phyloP scores from a whole-genome alignment of 192 early-diverging fungal genomes.

The Blastocladiella britannica region DNA sequence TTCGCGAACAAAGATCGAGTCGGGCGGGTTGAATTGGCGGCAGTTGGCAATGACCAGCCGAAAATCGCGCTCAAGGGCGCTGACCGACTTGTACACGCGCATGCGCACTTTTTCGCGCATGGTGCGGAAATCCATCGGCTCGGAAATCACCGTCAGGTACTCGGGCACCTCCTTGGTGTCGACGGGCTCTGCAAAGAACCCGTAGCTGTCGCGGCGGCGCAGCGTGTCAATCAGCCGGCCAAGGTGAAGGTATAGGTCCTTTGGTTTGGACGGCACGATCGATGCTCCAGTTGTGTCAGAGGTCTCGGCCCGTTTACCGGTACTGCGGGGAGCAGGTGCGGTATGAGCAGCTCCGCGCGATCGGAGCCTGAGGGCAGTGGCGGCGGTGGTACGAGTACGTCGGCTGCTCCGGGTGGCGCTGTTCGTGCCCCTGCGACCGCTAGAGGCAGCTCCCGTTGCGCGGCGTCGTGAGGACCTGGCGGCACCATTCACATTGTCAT shows the following conservation, averaged over 20 bases:
- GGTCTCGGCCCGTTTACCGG: no score
- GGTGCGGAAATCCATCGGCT: slow-evolving; percentile 82
- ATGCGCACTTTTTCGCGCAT: slow-evolving; percentile 54
- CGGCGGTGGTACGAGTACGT: no score
- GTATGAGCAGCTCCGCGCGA: no score
- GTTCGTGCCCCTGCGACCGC: no score
- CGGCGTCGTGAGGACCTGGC: no score
- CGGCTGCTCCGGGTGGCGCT: no score
- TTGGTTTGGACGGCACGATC: no score
- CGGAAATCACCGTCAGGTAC: slow-evolving; percentile 54
- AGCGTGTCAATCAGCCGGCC: neutral
- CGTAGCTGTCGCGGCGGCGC: slow-evolving; percentile 52
- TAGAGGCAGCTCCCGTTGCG: no score
- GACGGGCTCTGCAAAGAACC: slow-evolving; percentile 71
- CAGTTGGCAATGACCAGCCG: slow-evolving; percentile 56
- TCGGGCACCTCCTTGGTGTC: slow-evolving; percentile 52
- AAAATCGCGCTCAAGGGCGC: slow-evolving; percentile 57
- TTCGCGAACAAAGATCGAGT: slow-evolving; percentile 55
- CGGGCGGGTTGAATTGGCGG: slow-evolving; percentile 60
- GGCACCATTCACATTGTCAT: no score
- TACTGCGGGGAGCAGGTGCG: no score
- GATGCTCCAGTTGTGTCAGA: no score
- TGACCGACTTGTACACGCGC: slow-evolving; percentile 36
- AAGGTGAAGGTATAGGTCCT: neutral
- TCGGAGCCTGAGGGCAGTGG: no score